Conservation (phyloP, 805 yeast genomes). For the Vanderwaltozyma tropicalis region DNA sequence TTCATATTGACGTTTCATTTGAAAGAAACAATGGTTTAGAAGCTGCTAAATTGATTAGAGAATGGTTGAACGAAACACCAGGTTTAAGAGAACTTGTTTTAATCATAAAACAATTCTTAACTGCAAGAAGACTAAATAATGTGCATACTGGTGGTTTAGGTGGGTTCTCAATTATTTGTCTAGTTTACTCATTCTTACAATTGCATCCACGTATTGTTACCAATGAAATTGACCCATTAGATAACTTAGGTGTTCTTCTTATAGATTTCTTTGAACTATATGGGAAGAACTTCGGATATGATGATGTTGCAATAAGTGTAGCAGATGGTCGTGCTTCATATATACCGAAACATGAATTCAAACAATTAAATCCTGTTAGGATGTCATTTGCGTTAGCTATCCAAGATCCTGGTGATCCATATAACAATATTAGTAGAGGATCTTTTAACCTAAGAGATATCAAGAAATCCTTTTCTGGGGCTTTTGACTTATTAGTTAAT, state of each 20-base stretch:
- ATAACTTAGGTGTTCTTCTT: conserved; percentile 74
- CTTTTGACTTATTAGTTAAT: conserved; percentile 64
- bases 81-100: conserved; percentile 76
- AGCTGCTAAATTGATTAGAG: conserved; percentile 68
- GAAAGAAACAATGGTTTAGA: conserved; percentile 74
- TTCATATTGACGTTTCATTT: conserved; percentile 83
- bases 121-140: conserved; percentile 67
- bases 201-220: conserved; percentile 72
- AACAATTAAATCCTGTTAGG: conserved; percentile 40
- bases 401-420: conserved; percentile 78
- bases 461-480: conserved; percentile 81
- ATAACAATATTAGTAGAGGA: conserved; percentile 79
- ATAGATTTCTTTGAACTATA: conserved; percentile 89
- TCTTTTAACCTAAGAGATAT: conserved; percentile 71
- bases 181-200: conserved; percentile 66
- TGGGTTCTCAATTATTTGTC: conserved; percentile 84
- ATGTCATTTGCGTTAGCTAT: conserved; percentile 59
- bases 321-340: conserved; percentile 47
- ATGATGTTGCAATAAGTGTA: conserved; percentile 60
- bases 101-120: conserved; percentile 73
- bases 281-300: conserved; percentile 83
- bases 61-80: conserved; percentile 64
- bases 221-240: conserved; percentile 51
- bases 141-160: conserved; percentile 94
- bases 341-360: conserved; percentile 45